phyloP scores from a whole-genome alignment of 2,329 filamentous ascomycete species.

The Trichoderma gracile region DNA sequence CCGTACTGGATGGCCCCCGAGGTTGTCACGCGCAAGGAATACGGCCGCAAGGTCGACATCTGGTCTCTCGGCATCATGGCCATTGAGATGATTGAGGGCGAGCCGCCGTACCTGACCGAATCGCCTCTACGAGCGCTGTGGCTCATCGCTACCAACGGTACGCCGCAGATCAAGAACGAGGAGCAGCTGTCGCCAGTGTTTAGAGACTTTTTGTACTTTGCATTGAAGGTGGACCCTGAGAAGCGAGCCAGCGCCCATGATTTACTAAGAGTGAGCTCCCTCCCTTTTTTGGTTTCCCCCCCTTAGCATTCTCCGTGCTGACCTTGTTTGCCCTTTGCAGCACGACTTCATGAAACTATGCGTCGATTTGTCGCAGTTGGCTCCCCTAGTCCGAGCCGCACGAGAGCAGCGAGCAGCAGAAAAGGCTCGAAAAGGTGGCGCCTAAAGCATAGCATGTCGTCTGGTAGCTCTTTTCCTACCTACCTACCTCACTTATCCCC shows the following conservation, averaged over 20 bases:
- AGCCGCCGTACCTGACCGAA: constrained; percentile 94
- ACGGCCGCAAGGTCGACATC: constrained; percentile 97
- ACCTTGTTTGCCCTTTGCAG: constrained; percentile 44
- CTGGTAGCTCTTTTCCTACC: background rate
- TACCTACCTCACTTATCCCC: background rate
- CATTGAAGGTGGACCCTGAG: constrained; percentile 94
- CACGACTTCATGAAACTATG: constrained; percentile 80
- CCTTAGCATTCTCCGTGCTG: constrained; percentile 29
- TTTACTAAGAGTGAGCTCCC: constrained; percentile 75
- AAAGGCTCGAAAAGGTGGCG: constrained; percentile 64
- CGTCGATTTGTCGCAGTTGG: constrained; percentile 72
- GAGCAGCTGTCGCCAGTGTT: constrained; percentile 78
- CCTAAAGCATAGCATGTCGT: constrained; percentile 11
- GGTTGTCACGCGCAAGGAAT: constrained; percentile 95
- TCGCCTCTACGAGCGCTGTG: constrained; percentile 90
- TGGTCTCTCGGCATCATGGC: constrained; percentile 99
- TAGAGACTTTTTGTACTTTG: constrained; percentile 87
- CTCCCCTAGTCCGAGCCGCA: constrained; percentile 83
- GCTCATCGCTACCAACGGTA: constrained; percentile 95
- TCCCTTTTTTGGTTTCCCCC: background rate
- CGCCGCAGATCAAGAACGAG: constrained; percentile 92
- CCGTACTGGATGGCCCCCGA: constrained; percentile 99
- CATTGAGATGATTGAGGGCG: constrained; percentile 99
- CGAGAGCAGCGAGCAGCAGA: constrained; percentile 84
- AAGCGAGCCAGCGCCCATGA: constrained; percentile 95